Evolutionary conservation across 108 stramenopile species (phyloP).

Genomic region (Pseudonitzschia multistriata): DNA sequence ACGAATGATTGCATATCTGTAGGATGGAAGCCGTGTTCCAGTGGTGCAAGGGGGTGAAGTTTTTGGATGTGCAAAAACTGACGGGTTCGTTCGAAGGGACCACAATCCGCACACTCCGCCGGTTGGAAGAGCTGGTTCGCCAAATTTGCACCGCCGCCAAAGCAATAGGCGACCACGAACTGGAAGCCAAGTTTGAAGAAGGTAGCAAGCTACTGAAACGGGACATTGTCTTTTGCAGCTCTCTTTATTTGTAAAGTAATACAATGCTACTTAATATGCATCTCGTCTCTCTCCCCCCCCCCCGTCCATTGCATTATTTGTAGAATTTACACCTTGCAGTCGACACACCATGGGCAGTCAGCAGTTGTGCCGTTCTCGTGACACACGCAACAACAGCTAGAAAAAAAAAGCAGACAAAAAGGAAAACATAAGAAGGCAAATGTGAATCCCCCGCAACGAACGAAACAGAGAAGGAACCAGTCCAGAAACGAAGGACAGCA

Average conservation of each 20-base stretch:
- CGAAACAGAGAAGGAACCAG: background rate
- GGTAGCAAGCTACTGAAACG: constrained; percentile 92
- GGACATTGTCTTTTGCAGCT: constrained; percentile 98
- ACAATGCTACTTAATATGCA: background rate
- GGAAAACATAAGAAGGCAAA: background rate
- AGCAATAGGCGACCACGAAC: constrained; percentile 93
- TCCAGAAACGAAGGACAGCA: background rate
- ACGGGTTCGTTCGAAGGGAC: constrained; percentile 97
- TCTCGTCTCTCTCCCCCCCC: background rate
- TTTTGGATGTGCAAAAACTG: constrained; percentile 93
- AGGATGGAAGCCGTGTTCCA: constrained; percentile 97
- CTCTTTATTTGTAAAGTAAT: constrained; percentile 78
- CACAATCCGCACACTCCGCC: constrained; percentile 92
- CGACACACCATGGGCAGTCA: constrained; percentile 60
- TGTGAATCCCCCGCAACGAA: background rate
- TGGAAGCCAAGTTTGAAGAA: constrained; percentile 92
- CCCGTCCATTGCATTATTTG: background rate
- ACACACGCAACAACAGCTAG: constrained; percentile 76
- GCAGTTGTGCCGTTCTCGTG: constrained; percentile 56
- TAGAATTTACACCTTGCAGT: constrained; percentile 23
- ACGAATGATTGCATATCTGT: too few relatives aligned
- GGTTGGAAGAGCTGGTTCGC: constrained; percentile 97
- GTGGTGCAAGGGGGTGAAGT: constrained; percentile 97
- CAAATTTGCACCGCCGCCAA: constrained; percentile 91
- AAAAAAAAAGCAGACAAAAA: background rate